Conservation (phyloP, 208 protist genomes). For the Crithidia expoeki region DNA sequence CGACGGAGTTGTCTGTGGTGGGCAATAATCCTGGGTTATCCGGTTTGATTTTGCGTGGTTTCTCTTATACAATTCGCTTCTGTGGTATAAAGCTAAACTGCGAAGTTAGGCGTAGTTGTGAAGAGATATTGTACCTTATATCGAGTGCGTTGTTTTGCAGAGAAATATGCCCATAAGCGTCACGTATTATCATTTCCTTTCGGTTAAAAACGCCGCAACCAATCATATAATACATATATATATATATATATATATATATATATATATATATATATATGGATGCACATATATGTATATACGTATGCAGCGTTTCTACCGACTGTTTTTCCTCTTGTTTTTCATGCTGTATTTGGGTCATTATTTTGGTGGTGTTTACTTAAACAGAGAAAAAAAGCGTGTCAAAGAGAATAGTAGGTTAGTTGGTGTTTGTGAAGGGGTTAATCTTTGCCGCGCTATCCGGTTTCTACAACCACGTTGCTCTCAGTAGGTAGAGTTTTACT, state of each 20-base stretch:
- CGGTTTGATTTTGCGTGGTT: not conserved
- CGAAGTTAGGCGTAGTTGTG: not conserved
- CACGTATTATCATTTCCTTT: not conserved
- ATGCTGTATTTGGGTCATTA: not conserved
- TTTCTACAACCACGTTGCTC: too few relatives aligned
- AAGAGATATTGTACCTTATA: not conserved
- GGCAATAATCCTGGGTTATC: not conserved
- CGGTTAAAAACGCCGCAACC: conserved; percentile 2
- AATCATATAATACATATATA: not conserved
- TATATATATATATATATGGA: conserved; percentile 8
- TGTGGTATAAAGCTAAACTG: not conserved
- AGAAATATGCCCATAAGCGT: not conserved
- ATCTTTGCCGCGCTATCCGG: too few relatives aligned
- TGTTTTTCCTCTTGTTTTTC: too few relatives aligned
- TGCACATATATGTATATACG: too few relatives aligned
- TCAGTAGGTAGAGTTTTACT: too few relatives aligned
- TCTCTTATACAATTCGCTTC: not conserved
- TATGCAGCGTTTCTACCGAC: too few relatives aligned
- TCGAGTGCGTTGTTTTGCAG: not conserved
- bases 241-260: conserved; percentile 3
- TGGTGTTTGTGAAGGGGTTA: too few relatives aligned
- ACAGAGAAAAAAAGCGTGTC: too few relatives aligned
- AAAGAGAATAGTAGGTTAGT: too few relatives aligned
- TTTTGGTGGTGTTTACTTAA: too few relatives aligned
- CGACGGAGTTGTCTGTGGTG: not conserved